phyloP scores from a whole-genome alignment of 306 rosid genomes.

The Urtica urens region DNA sequence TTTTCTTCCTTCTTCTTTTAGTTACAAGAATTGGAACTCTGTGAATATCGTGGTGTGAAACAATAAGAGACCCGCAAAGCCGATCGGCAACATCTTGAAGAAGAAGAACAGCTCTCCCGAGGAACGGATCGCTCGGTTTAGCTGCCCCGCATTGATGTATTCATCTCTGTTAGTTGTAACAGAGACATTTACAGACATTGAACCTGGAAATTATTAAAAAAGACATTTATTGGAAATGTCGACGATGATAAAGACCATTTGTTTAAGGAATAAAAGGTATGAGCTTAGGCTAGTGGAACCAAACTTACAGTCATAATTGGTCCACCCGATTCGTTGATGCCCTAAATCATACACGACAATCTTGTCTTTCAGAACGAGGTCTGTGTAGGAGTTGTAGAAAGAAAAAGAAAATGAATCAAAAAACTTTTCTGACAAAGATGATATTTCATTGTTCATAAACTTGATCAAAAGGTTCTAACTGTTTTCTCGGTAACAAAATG shows the following conservation, averaged over 20 bases:
- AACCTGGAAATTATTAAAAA: slow-evolving; percentile 40
- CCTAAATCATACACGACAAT: slow-evolving; percentile 74
- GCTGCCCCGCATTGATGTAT: slow-evolving; percentile 52
- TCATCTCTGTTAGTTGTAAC: slow-evolving; percentile 67
- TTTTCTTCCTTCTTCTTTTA: no score
- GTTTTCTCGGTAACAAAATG: background rate
- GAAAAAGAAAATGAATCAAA: slow-evolving; percentile 4
- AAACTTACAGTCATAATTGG: slow-evolving; percentile 80
- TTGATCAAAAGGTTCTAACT: no score
- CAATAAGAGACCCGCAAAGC: slow-evolving; percentile 29
- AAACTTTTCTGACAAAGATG: slow-evolving; percentile 1
- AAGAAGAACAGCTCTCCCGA: slow-evolving; percentile 29
- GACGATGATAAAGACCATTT: background rate
- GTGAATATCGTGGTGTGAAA: slow-evolving; percentile 31
- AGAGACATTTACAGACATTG: slow-evolving; percentile 71
- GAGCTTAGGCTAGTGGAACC: background rate
- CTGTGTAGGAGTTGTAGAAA: slow-evolving; percentile 38
- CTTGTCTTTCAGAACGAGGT: slow-evolving; percentile 79
- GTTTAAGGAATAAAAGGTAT: background rate
- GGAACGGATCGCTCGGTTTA: slow-evolving; percentile 34
- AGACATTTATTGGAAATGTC: background rate
- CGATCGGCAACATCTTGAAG: slow-evolving; percentile 34
- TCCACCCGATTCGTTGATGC: slow-evolving; percentile 73
- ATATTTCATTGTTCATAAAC: no score
- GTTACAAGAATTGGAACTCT: slow-evolving; percentile 32